Conservation (phyloP, 768 basidiomycete genomes). For the Xerocomus spinulosus region DNA sequence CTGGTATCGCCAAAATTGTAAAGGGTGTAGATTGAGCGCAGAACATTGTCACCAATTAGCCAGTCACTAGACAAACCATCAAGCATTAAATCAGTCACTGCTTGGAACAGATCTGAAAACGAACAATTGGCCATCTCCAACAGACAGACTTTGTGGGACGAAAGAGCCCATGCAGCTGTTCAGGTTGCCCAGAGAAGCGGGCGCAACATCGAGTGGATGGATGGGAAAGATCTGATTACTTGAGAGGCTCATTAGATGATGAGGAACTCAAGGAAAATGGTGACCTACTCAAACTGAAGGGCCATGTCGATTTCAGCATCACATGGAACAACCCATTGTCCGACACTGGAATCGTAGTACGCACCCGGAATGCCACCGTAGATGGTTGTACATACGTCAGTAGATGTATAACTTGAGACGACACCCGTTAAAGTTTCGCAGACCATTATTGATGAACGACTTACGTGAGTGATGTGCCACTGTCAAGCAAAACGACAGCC, state of each 20-base stretch:
- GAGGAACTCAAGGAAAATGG: slow-evolving; percentile 2
- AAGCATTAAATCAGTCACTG: slow-evolving; percentile 6
- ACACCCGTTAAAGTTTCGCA: slow-evolving; percentile 3
- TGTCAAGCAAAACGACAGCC: slow-evolving; percentile 75
- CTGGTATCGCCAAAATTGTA: slow-evolving; percentile 85
- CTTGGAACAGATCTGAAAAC: slow-evolving; percentile 22
- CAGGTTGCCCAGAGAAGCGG: slow-evolving; percentile 40
- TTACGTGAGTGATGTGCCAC: slow-evolving; percentile 77
- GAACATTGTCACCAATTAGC: slow-evolving; percentile 77
- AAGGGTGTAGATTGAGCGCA: slow-evolving; percentile 77
- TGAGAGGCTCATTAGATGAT: slow-evolving; percentile 15
- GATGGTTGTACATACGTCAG: slow-evolving; percentile 60
- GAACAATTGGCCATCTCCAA: slow-evolving; percentile 65
- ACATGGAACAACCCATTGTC: slow-evolving; percentile 75
- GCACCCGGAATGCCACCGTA: slow-evolving; percentile 68
- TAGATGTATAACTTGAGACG: slow-evolving; percentile 59
- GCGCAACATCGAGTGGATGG: slow-evolving; percentile 74
- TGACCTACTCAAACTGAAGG: slow-evolving; percentile 65
- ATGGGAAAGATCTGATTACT: slow-evolving; percentile 74
- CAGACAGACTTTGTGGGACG: slow-evolving; percentile 55
- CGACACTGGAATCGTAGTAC: slow-evolving; percentile 42
- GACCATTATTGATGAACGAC: slow-evolving; percentile 22
- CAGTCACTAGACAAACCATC: slow-evolving; percentile 53
- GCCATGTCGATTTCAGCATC: slow-evolving; percentile 71
- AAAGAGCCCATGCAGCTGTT: slow-evolving; percentile 70